phyloP scores from a whole-genome alignment of 805 yeast genomes.

The Pichia insulana region DNA sequence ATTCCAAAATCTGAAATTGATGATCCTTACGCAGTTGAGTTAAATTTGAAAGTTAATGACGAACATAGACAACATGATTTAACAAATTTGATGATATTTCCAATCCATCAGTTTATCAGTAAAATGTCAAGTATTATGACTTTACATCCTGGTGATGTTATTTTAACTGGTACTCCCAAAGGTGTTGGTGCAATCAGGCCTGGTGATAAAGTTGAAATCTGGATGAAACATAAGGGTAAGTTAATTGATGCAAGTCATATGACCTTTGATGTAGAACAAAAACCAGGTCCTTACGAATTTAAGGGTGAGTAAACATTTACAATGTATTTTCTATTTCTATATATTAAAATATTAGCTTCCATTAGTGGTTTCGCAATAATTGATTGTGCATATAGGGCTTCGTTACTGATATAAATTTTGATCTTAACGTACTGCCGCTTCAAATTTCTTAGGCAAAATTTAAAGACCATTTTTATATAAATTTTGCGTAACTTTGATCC shows the following conservation, averaged over 20 bases:
- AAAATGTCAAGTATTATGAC: conserved; percentile 88
- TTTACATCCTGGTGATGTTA: conserved; percentile 79
- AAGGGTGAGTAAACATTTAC: conserved; percentile 12
- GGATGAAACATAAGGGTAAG: conserved; percentile 46
- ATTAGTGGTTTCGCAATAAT: background rate
- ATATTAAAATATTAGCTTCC: background rate
- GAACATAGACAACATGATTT: conserved; percentile 61
- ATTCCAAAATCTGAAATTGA: conserved; percentile 59
- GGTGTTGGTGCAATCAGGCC: conserved; percentile 84
- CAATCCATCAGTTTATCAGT: conserved; percentile 70
- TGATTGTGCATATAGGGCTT: too few relatives aligned
- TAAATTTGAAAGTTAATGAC: conserved; percentile 63
- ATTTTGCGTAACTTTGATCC: too few relatives aligned
- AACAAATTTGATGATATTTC: conserved; percentile 80
- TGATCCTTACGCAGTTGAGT: conserved; percentile 64
- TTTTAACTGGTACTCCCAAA: conserved; percentile 94
- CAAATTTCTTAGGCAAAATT: too few relatives aligned
- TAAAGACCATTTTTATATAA: too few relatives aligned
- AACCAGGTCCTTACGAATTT: conserved; percentile 54
- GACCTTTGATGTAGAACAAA: conserved; percentile 41
- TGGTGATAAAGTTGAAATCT: conserved; percentile 71
- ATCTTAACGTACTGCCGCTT: too few relatives aligned
- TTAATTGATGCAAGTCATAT: conserved; percentile 42
- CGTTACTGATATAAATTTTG: too few relatives aligned
- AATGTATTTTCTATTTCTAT: background rate